Percentiles rank a stretch among this genome's conserved stretches.
These are phyloP conservation scores for Aciculosporium take DNA, from an alignment of 2,329 filamentous ascomycete genomes.

Conservation along the genomic window DNA sequence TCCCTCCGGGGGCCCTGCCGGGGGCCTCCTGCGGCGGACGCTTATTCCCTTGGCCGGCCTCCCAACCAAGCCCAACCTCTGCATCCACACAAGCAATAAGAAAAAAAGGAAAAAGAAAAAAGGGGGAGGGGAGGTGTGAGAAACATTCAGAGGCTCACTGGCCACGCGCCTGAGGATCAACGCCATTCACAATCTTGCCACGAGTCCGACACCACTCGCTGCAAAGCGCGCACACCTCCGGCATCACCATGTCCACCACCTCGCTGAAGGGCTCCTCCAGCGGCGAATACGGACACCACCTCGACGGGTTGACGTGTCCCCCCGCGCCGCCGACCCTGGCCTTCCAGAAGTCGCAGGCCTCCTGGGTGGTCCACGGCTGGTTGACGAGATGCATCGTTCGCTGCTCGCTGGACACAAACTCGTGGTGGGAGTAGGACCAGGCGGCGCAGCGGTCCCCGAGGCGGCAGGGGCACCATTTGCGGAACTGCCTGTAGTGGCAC, in stretches of 20 bases:
- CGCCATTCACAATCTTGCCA: background rate
- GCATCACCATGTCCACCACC: background rate
- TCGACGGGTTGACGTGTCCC: background rate
- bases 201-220: background rate
- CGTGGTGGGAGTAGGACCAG: background rate
- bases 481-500: constrained; percentile 3
- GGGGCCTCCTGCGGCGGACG: too few relatives aligned
- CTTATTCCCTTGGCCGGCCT: too few relatives aligned
- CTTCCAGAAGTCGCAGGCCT: constrained; percentile 1
- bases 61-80: too few relatives aligned
- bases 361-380: background rate
- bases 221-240: background rate
- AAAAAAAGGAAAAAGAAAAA: background rate
- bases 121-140: too few relatives aligned
- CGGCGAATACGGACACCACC: constrained; percentile 1
- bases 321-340: background rate
- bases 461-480: constrained; percentile 2
- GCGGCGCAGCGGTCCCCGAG: background rate
- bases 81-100: background rate
- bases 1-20: too few relatives aligned
- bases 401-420: background rate
- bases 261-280: background rate
- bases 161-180: background rate
- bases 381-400: background rate
- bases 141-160: too few relatives aligned